Evolutionary conservation across 495 filamentous ascomycete species (phyloP), one percentile per base, ranked within the genome.

Genomic region (Penicillium canariense): DNA sequence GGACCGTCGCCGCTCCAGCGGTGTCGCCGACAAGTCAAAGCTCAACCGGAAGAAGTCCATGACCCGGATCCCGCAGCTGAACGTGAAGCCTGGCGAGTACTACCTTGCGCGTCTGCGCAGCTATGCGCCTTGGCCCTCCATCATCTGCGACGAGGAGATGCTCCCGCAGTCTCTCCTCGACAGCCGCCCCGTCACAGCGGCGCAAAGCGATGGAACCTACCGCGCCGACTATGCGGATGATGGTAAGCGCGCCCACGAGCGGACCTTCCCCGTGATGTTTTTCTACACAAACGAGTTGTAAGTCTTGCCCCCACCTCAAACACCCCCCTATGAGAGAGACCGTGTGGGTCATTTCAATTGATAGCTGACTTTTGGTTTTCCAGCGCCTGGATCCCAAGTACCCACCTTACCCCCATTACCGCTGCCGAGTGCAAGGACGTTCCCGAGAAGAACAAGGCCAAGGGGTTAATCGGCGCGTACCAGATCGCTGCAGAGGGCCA

Each of bases 241-340:
- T 52, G 91, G 86, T 54, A 91, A 90, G 76, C 87, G 90, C 50
- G 85, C 78, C 15, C 80, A 84, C 34, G 90, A 96, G 68, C 81
- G 92, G 36, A 91, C 88, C 5, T 96, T 87, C 68, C 90, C 92
- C 2, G 84, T 97, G 57, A 96, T 96, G 91, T 97, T 94, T 70
- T 76, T 97, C 50, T 78, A 84, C 53, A 95, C 91, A 49, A 95
- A 96, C 67, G 90, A 96, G 78, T 97, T 97, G 92, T 97, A 75
- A 81, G 91, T 85, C 9, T 7, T 42, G 17, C 23, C 22, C 28
- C 15, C 25, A 7, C n/a, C n/a, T 14, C 5, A 10, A 31, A n/a
- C 4, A n/a, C n/a, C n/a, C n/a, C n/a, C 20, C 14, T 17, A 26
- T 2, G 25, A 30, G 15, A 9, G n/a, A 27, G 4, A 15, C 31